Evolutionary conservation across 805 yeast genomes (phyloP).

Genomic region (Metschnikowia chrysomelidarum): DNA sequence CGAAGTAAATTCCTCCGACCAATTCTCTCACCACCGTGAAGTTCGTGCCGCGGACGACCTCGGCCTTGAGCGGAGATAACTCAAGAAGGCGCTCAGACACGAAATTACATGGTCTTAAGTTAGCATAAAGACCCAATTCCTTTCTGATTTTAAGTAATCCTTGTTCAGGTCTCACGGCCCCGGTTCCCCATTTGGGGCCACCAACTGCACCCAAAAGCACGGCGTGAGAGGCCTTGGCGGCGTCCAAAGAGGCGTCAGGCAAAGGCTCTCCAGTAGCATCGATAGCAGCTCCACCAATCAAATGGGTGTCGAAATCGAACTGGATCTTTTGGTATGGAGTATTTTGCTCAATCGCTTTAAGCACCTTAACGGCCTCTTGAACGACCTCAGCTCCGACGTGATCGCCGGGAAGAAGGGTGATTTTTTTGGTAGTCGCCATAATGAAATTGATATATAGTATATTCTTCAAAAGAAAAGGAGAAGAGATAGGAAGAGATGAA

Average conservation of each 20-base stretch:
- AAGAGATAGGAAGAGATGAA: too few relatives aligned
- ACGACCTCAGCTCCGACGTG: constrained; percentile 93
- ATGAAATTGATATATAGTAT: too few relatives aligned
- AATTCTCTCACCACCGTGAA: constrained; percentile 93
- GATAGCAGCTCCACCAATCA: constrained; percentile 98
- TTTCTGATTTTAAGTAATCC: constrained; percentile 93
- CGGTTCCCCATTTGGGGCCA: constrained; percentile 99
- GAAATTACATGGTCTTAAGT: constrained; percentile 94
- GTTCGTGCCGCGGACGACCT: constrained; percentile 86
- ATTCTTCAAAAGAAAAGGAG: too few relatives aligned
- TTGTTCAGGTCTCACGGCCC: constrained; percentile 94
- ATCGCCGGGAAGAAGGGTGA: constrained; percentile 93
- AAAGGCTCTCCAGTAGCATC: constrained; percentile 95
- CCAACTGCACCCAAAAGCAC: constrained; percentile 98
- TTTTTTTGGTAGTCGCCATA: constrained; percentile 64
- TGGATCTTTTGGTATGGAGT: constrained; percentile 44
- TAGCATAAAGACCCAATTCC: constrained; percentile 91
- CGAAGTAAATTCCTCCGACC: constrained; percentile 98
- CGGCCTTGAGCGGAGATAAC: constrained; percentile 83
- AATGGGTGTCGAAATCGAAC: constrained; percentile 77
- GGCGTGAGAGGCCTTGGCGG: constrained; percentile 87
- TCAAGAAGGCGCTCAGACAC: constrained; percentile 80
- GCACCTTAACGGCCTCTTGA: constrained; percentile 88
- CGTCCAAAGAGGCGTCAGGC: constrained; percentile 78
- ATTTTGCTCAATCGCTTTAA: constrained; percentile 65